phyloP scores from a whole-genome alignment of 1,284 basidiomycete genomes.

The Cystobasidium pallidum region DNA sequence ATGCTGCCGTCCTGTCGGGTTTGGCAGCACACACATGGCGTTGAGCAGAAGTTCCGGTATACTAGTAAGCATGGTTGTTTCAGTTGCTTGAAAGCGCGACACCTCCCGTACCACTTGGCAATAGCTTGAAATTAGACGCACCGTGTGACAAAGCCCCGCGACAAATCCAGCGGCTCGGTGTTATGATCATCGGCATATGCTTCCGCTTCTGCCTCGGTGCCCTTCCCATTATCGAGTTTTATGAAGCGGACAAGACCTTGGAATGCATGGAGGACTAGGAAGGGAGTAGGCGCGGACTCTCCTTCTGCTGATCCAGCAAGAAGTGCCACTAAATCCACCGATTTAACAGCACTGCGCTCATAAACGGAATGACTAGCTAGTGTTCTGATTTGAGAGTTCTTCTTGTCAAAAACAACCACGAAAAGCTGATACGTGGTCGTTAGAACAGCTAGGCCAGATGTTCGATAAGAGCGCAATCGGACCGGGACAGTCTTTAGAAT shows the following conservation, averaged over 20 bases:
- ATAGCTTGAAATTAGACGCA: neutral
- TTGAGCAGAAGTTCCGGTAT: conserved; percentile 49
- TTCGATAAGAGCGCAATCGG: conserved; percentile 44
- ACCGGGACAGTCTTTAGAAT: conserved; percentile 46
- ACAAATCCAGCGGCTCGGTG: conserved; percentile 41
- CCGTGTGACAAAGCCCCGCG: conserved; percentile 47
- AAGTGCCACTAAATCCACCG: conserved; percentile 48
- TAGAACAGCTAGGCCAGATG: conserved; percentile 47
- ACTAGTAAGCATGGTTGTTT: neutral
- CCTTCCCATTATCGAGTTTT: conserved; percentile 41
- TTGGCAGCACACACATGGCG: conserved; percentile 44
- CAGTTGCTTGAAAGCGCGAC: neutral
- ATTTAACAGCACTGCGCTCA: conserved; percentile 35
- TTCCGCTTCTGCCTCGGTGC: neutral
- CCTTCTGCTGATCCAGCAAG: conserved; percentile 47
- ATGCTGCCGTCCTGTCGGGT: neutral
- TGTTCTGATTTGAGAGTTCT: conserved; percentile 16
- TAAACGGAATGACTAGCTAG: conserved; percentile 26
- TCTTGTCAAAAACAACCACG: conserved; percentile 41
- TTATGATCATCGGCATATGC: conserved; percentile 12
- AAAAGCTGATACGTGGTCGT: conserved; percentile 50
- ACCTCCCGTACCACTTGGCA: neutral
- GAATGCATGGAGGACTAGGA: conserved; percentile 51
- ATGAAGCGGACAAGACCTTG: conserved; percentile 50
- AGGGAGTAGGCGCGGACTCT: conserved; percentile 39